Base-by-base conservation (phyloP, 2,329 filamentous ascomycete species). In the Calonectria montana region DNA sequence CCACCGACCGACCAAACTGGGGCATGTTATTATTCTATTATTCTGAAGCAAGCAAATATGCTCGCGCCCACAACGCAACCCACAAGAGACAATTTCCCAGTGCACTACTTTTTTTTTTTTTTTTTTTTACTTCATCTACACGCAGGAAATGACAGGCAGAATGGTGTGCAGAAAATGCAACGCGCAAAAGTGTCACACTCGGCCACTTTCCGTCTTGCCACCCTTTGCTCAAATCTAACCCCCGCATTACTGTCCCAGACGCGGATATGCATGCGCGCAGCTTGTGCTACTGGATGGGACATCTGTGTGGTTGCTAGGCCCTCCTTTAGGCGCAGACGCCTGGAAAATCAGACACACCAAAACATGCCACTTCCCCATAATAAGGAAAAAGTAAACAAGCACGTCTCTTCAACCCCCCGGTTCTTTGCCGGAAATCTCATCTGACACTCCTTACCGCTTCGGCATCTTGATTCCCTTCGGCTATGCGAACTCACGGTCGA, bases 151-250 rank as follows among this genome's bases (percentile, higher is more conserved):
- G 59, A 63, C 15, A 43, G 25, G 23, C 25, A 55, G 25, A 37
- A 59, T 59, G 53, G 53, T 59, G 53, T 59, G 53, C 53, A 59
- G 53, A 18, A 62, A 67, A 62, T 62, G 41, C 41, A 59, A 67
- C 43, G 31, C 37, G 12, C 25, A 62, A n/a, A 18, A 39, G n/a
- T 41, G 39, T 41, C 41, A 43, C 23, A 29, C 65, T 71, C 69
- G 69, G 69, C 37, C 69, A 71, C 69, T 69, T 71, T 71, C 69
- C 69, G 69, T 65, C 37, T 31, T 16, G 21, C 35, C 53, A 39
- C 53, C 53, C 53, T 59, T 39, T 31, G 15, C 61, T 47, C 12
- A 18, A 50, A 61, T 21, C 25, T 43, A 21, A 29, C 43, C 65
- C 69, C 69, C 65, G 65, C 65, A 65, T 71, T 65, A 48, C 59